Conservation (phyloP, 2,329 filamentous ascomycete species). For the Pseudovirgaria hyperparasitica region DNA sequence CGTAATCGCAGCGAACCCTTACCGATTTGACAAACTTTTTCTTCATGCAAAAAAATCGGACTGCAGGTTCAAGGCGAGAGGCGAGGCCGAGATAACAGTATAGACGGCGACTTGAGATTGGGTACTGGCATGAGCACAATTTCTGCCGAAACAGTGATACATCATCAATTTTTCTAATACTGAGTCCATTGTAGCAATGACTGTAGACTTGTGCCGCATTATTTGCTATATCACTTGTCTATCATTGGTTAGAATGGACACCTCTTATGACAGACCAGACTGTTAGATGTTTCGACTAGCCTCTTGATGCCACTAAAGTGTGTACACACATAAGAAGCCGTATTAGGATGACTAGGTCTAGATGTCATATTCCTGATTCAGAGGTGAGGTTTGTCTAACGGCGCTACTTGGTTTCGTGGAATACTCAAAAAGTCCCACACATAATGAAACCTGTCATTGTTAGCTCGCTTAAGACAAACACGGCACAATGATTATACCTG, state of each 20-base stretch:
- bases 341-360: background rate
- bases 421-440: conserved; percentile 55
- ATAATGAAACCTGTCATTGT: conserved; percentile 45
- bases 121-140: no score
- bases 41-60: no score
- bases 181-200: background rate
- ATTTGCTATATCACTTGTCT: background rate
- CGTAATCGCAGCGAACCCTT: no score
- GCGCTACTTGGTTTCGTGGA: conserved; percentile 42
- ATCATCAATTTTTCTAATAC: no score
- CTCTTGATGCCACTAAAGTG: background rate
- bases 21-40: no score
- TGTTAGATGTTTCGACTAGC: background rate
- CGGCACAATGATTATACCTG: conserved; percentile 26
- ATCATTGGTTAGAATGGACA: background rate
- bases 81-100: no score
- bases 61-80: no score
- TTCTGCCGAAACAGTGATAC: no score
- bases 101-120: no score
- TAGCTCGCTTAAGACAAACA: conserved; percentile 1
- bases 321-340: background rate
- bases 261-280: background rate
- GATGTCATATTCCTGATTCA: background rate
- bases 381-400: conserved; percentile 15
- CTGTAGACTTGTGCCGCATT: background rate